phyloP scores from a whole-genome alignment of 441 rosid genomes.

The Bruguiera hainesii region DNA sequence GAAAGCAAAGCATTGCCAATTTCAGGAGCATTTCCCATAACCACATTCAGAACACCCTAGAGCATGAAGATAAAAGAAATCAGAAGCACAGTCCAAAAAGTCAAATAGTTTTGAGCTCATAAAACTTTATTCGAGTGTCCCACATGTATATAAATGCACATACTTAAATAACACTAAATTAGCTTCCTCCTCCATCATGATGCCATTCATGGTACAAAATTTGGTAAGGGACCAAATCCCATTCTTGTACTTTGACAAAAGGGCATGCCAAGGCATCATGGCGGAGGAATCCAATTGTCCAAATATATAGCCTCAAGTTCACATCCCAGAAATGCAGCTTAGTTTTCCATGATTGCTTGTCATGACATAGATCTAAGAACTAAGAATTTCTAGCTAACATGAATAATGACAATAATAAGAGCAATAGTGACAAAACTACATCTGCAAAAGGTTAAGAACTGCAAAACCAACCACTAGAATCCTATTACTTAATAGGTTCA shows the following conservation, averaged over 20 bases:
- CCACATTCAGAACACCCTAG: slow-evolving; percentile 87
- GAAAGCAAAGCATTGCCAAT: slow-evolving; percentile 86
- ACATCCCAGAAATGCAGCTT: no score
- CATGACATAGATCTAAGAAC: no score
- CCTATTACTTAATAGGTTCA: no score
- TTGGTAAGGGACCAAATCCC: neutral
- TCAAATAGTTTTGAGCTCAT: neutral
- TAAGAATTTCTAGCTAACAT: no score
- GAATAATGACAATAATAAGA: no score
- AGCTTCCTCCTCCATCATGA: neutral
- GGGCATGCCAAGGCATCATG: neutral
- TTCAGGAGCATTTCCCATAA: slow-evolving; percentile 91
- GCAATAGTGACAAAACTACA: no score
- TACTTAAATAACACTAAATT: neutral
- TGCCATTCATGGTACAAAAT: neutral
- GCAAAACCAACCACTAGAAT: no score
- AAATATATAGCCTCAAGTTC: no score
- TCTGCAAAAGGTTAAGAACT: no score
- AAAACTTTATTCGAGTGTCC: neutral
- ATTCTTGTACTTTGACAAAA: neutral
- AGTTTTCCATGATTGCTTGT: no score
- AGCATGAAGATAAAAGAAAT: slow-evolving; percentile 22
- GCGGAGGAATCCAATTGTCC: no score
- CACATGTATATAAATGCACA: neutral
- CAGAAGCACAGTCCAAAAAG: slow-evolving; percentile 12